A percentile compares a stretch with the other conserved stretches of the same genome.
Conservation (phyloP, 2,329 filamentous ascomycete genomes). For the Paraphaeosphaeria minitans region DNA sequence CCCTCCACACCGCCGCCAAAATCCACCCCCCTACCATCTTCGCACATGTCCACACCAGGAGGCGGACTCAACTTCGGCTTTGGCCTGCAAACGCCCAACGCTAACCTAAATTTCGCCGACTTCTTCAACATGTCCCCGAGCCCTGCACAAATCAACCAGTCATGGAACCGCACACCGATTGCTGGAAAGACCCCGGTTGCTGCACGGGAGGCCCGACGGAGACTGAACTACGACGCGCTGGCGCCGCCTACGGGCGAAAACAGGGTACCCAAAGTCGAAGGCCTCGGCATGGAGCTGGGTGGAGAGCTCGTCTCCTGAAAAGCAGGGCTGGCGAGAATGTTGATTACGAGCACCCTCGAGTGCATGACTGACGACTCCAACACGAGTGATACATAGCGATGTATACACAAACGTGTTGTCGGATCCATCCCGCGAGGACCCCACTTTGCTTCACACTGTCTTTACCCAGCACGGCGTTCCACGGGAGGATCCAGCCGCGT, state of each 20-base stretch:
- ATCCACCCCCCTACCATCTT: conserved; percentile 71
- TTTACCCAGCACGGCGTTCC: conserved; percentile 31
- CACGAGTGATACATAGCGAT: conserved; percentile 20
- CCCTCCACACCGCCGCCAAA: conserved; percentile 62
- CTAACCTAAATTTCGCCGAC: conserved; percentile 91
- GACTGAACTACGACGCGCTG: conserved; percentile 83
- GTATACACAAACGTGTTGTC: conserved; percentile 14
- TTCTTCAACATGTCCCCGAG: conserved; percentile 98
- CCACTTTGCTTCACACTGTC: conserved; percentile 15
- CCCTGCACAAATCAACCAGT: conserved; percentile 74
- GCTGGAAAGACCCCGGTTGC: conserved; percentile 71
- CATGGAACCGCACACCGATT: conserved; percentile 69
- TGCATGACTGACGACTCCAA: conserved; percentile 31
- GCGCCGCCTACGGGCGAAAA: conserved; percentile 59
- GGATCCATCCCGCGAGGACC: conserved; percentile 3
- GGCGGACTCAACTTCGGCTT: conserved; percentile 64
- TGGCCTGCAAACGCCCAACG: conserved; percentile 75
- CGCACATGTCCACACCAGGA: conserved; percentile 86
- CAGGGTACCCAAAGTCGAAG: conserved; percentile 54
- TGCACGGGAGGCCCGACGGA: conserved; percentile 71
- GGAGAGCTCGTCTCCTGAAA: conserved; percentile 63
- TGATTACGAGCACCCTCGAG: conserved; percentile 17
- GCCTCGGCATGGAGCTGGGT: conserved; percentile 69
- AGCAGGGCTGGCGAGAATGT: conserved; percentile 17
- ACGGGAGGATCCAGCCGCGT: background rate